Base-by-base conservation (phyloP, 139 green algal species). In the Pycnococcus provasolii region DNA sequence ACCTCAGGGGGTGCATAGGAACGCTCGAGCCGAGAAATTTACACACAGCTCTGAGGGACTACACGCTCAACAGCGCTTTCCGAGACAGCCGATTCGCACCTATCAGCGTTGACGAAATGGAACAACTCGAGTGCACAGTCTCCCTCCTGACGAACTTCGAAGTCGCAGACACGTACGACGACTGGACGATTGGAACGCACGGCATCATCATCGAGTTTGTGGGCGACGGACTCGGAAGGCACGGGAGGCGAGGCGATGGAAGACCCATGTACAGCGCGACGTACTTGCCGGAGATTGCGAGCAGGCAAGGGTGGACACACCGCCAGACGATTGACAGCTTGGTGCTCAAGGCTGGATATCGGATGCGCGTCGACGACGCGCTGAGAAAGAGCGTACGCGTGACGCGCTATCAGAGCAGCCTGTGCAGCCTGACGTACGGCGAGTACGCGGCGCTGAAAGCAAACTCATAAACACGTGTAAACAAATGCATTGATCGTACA, bases 201-300 rank as follows among this genome's bases (percentile, higher is more conserved):
- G 64, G 64, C 26, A 70, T 71, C 51, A 71, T 71, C 51, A 39
- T 71, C 40, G 64, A 71, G 54, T 71, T 71, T 52, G 8, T 44
- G 8, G 50, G 47, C 42, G n/a, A 6, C 37, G 26, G 26, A 26
- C 26, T 26, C 26, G 26, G 26, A 26, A 26, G 26, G 26, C 26
- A 26, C 26, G 26, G 26, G 26, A 26, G 26, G 26, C 58, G 50
- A 11, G 64, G 64, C n/a, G 4, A 71, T 0, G 8, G 5, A 11
- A 42, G 58, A 51, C 26, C 26, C 26, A 26, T 26, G 26, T 26
- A 26, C 26, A 51, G 6, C 4, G 64, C 64, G 53, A 71, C 64
- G 13, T 71, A 71, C 51, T 53, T 71, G 4, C 64, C 64, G 4
- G 64, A 71, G 54, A 41, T 71, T 53, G 64, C 64, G 3, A 8